Base-by-base conservation (phyloP, 345 rosid species). In the Euphorbia lathyris region DNA sequence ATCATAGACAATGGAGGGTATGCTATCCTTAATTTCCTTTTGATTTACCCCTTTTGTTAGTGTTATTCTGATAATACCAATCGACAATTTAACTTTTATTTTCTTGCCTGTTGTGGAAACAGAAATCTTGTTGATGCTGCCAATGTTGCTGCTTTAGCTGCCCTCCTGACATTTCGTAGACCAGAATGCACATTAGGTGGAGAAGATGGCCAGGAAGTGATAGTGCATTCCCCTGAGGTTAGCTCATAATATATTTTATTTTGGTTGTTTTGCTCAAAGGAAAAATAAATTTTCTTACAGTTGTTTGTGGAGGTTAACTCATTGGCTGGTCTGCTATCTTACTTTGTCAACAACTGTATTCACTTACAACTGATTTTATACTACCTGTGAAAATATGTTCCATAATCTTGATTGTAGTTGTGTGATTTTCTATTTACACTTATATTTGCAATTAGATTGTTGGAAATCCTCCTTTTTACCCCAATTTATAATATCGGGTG, bases 1-100 rank as follows among this genome's bases (percentile, higher is more conserved):
- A 89, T 96, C 67, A 75, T 96, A 73, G 99, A 96, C 76, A 92
- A 92, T 83, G 97, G 96, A 65, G 99, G 99, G 99, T 96, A 80
- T 47, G 86, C 69, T 50, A 57, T 40, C 42, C 27, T 16, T 23
- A 10, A 12, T 38, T 55, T 72, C 36, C 42, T 45, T 19, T 61
- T n/a, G n/a, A n/a, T n/a, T n/a, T 48, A 23, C 32, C 29, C 17
- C 16, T 70, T 52, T 50, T 47, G 55, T 43, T 65, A 56, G 34
- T 14, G 7, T 56, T 40, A n/a, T 36, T 8, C 62, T 7, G 23
- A 20, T 63, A 57, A 61, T 68, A 47, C 75, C 50, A 20, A 59
- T 30, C 68, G 26, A 32, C 67, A n/a, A 71, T 42, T 9, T 38
- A 1, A 20, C 19, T 36, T n/a, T 26, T 53, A n/a, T 19, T 48